Percentiles rank a stretch among this genome's conserved stretches.
These are phyloP conservation scores for Termitomyces sp. DNA, from an alignment of 768 basidiomycete species.

Conservation along the genomic window DNA sequence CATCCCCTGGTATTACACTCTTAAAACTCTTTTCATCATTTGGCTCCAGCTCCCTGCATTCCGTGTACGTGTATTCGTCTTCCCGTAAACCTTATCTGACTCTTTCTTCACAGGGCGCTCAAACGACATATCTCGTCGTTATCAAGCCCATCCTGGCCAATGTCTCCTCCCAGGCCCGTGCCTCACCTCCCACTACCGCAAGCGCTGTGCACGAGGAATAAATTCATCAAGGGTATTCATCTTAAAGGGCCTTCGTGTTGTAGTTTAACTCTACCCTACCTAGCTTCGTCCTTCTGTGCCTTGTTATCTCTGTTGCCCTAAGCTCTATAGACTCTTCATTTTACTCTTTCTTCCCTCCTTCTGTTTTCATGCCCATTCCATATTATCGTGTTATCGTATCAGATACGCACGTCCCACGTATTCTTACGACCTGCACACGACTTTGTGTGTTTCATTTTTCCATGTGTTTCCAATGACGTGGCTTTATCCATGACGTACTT, in stretches of 20 bases:
- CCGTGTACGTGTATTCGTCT: constrained; percentile 52
- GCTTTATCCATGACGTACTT: neutral
- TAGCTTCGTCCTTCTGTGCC: neutral
- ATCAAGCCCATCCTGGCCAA: constrained; percentile 79
- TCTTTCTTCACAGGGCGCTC: constrained; percentile 62
- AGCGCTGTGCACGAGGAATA: constrained; percentile 27
- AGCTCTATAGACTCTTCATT: neutral
- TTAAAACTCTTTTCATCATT: constrained; percentile 88
- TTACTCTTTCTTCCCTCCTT: neutral
- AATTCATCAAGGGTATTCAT: neutral
- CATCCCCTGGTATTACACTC: constrained; percentile 88
- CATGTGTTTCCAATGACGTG: neutral
- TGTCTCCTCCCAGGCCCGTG: constrained; percentile 39
- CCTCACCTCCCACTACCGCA: constrained; percentile 45
- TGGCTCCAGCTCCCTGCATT: constrained; percentile 88
- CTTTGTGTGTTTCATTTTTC: neutral
- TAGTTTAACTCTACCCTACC: neutral
- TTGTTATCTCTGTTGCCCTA: neutral
- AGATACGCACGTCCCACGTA: neutral
- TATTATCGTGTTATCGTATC: neutral
- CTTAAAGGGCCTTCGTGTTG: neutral
- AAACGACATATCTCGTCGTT: constrained; percentile 68
- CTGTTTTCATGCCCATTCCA: neutral
- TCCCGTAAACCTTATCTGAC: constrained; percentile 15
- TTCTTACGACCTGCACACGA: neutral